Evolutionary conservation across 2,329 filamentous ascomycete species (phyloP), one percentile per base, ranked within the genome.

Genomic region (Daldinia sp.): DNA sequence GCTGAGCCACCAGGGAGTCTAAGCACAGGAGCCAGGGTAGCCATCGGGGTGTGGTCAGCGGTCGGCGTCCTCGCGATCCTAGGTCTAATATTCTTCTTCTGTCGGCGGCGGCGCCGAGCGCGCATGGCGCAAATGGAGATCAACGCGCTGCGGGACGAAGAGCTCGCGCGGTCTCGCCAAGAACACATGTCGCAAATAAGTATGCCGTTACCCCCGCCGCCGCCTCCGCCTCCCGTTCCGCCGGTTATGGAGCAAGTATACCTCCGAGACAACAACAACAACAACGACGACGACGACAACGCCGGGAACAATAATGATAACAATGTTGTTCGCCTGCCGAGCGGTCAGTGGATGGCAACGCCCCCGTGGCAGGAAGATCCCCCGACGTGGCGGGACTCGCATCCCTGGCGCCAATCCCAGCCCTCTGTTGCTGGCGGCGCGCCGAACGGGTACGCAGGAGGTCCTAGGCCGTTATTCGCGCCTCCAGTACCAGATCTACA

Each of bases 351-450:
- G 73, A 60, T 74, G 58, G 55, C 72, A 41, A 70, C 67, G 33
- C 72, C 70, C 44, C 72, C 73, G 4, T 73, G 72, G 73, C 70
- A 73, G n/a, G 72, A 74, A 6, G 69, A 72, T 1, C 57, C 63
- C 33, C 69, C 72, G 18, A 73, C 70, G 15, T 73, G 71, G 71
- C 63, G 70, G 1, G 72, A 69, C 39, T 68, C 70, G 46, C 70
- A 70, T 13, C 72, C 73, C 5, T 73, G 71, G 73, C 51, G 70
- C n/a, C 60, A 66, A 35, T 74, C 73, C 7, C 58, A 61, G 41
- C 63, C 69, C 20, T 66, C 72, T 15, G 66, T 66, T 13, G 30
- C 59, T 4, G 58, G 53, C 15, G 58, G 56, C 13, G 35, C n/a
- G 28, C 65, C 67, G 13, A 42, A 46, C 44, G 67, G 67, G 3